Conservation (phyloP, 768 basidiomycete species). For the Psilocybe cyanescens region DNA sequence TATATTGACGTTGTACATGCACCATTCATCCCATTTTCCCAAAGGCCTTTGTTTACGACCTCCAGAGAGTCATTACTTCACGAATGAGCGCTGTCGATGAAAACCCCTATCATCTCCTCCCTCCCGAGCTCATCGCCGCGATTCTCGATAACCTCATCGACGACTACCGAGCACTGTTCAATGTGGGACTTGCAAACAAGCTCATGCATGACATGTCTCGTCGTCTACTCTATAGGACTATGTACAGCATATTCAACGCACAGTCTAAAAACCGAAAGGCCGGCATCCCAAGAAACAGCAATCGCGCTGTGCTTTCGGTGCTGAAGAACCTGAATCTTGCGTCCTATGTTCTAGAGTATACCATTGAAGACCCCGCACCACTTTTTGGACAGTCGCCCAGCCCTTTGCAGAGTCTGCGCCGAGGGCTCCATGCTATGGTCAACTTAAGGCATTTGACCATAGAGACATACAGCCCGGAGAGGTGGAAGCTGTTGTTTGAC, state of each 20-base stretch:
- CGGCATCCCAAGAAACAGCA: neutral
- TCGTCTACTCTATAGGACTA: neutral
- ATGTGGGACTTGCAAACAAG: neutral
- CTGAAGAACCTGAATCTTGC: neutral
- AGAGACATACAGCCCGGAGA: neutral
- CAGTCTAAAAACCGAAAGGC: neutral
- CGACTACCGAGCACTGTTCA: neutral
- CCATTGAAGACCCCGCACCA: neutral
- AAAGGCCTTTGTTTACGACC: too few species aligned
- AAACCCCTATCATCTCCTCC: neutral
- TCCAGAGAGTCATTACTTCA: too few species aligned
- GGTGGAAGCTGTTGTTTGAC: conserved; percentile 1
- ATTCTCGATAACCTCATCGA: neutral
- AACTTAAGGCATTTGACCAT: conserved; percentile 3
- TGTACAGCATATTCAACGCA: neutral
- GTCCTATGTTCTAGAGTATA: neutral
- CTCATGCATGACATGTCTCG: neutral
- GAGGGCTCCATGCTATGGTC: neutral
- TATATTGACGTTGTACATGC: too few species aligned
- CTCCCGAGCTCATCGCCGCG: neutral
- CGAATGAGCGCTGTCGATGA: too few species aligned
- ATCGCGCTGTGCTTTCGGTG: neutral
- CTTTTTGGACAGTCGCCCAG: too few species aligned
- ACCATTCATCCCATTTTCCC: too few species aligned
- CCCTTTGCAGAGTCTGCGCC: neutral